Conservation (phyloP, 75 land plant species). For the Pinus tabuliformis region DNA sequence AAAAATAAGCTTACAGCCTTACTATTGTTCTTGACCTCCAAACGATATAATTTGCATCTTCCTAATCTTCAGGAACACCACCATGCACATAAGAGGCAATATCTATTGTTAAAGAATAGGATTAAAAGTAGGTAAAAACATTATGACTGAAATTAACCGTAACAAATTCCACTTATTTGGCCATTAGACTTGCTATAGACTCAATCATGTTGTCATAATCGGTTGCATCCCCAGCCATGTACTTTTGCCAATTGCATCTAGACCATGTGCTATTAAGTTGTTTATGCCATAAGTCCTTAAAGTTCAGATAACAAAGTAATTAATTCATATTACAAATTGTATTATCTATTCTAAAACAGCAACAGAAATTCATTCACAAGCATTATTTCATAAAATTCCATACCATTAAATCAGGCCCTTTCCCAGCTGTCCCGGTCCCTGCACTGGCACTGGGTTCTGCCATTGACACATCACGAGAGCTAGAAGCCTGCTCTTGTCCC, state of each 20-base stretch:
- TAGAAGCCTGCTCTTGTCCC: conserved; percentile 42
- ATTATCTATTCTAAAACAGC: not conserved
- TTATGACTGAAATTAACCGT: not conserved
- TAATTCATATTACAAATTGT: not conserved
- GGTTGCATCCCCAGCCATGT: not conserved
- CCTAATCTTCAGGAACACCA: not conserved
- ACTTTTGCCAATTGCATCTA: no score
- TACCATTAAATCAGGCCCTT: conserved; percentile 47
- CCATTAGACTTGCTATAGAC: no score
- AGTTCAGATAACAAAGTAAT: not conserved
- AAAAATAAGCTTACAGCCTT: not conserved
- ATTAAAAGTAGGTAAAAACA: not conserved
- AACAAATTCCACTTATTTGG: no score
- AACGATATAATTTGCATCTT: not conserved
- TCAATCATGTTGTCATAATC: not conserved
- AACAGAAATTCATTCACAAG: not conserved
- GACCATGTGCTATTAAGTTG: not conserved
- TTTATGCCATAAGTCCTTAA: not conserved
- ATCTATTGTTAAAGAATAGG: not conserved
- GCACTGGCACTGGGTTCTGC: conserved; percentile 42
- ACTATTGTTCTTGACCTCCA: not conserved
- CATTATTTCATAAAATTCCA: conserved; percentile 1
- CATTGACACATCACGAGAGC: conserved; percentile 71
- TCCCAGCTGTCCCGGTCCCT: conserved; percentile 30
- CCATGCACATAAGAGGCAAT: not conserved